Evolutionary conservation across 495 filamentous ascomycete species (phyloP), one percentile per base, ranked within the genome.

Genomic region (Arthonia radiata): DNA sequence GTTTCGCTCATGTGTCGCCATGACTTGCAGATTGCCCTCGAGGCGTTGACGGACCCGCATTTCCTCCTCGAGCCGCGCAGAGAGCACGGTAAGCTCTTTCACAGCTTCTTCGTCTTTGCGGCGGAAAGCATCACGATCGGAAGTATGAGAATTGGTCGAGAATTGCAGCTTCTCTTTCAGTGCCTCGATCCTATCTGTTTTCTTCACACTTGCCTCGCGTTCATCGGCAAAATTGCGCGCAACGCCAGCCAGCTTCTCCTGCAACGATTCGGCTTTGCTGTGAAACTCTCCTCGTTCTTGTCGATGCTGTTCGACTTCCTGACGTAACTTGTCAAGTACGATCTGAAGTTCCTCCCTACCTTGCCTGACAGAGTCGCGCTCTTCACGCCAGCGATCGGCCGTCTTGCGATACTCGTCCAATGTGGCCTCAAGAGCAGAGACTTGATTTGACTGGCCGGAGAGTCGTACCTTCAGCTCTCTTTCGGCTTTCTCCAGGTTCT

Each of bases 231-330:
- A 66, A 28, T 89, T 71, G 23, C 59, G 57, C 29, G 71, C 68
- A n/a, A 75, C 67, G 27, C 50, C 54, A 7, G 66, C 61, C 71
- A 94, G 78, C 30, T 92, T 76, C 36, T 73, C 61, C 49, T 92
- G 80, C 25, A 94, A 49, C 28, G 57, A 60, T 36, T 80, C 64
- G 39, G 91, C 71, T 43, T 81, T 83, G 39, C 58, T 56, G 34
- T 75, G 66, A 52, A 90, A 71, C 37, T 54, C 61, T 36, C 81
- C 73, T 28, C 79, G 68, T 34, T 73, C 59, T 34, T 67, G 61
- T 42, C 76, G 65, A 43, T 70, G 77, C 47, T 93, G 82, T 48
- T 90, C 70, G 27, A 90, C 64, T 39, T 92, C 77, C 23, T 57
- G 54, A 32, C 61, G 60, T 31, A 83, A 52, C 4, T 61, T 63